Conservation (phyloP, 441 rosid genomes). For the Capsella rubella region DNA sequence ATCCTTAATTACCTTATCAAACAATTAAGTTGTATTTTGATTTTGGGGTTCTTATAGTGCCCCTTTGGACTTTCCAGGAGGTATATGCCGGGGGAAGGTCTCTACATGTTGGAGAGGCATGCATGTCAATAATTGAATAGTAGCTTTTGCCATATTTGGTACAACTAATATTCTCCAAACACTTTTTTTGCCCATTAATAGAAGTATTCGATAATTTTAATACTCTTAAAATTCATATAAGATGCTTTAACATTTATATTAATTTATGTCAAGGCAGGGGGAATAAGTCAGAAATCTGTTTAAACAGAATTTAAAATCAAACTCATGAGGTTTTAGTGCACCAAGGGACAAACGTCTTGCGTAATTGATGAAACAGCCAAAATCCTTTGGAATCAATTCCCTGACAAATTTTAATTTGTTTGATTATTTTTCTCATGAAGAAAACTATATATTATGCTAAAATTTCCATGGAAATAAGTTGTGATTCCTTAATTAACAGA, state of each 20-base stretch:
- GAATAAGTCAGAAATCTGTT: conserved; percentile 34
- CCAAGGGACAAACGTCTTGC: conserved; percentile 45
- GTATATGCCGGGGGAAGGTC: conserved; percentile 28
- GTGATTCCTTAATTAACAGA: conserved; percentile 10
- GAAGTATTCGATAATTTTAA: conserved; percentile 19
- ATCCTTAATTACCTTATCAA: neutral
- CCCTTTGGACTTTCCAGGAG: conserved; percentile 41
- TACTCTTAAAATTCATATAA: neutral
- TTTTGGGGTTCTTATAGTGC: neutral
- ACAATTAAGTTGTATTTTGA: neutral
- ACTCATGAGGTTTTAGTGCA: conserved; percentile 31
- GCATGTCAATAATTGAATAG: conserved; percentile 39
- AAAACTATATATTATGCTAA: neutral
- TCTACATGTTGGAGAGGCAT: conserved; percentile 20
- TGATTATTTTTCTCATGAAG: conserved; percentile 1
- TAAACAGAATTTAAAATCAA: conserved; percentile 23
- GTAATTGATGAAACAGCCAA: conserved; percentile 42
- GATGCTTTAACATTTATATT: neutral
- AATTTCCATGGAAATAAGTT: conserved; percentile 11
- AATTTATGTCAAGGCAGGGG: conserved; percentile 21
- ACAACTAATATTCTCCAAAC: conserved; percentile 34
- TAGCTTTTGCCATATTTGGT: conserved; percentile 40
- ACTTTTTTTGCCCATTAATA: conserved; percentile 7
- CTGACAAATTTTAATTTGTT: conserved; percentile 24
- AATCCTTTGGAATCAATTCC: conserved; percentile 44